Evolutionary conservation across 768 basidiomycete species (phyloP), one percentile per base, ranked within the genome.

Genomic region (Suillus cothurnatus): DNA sequence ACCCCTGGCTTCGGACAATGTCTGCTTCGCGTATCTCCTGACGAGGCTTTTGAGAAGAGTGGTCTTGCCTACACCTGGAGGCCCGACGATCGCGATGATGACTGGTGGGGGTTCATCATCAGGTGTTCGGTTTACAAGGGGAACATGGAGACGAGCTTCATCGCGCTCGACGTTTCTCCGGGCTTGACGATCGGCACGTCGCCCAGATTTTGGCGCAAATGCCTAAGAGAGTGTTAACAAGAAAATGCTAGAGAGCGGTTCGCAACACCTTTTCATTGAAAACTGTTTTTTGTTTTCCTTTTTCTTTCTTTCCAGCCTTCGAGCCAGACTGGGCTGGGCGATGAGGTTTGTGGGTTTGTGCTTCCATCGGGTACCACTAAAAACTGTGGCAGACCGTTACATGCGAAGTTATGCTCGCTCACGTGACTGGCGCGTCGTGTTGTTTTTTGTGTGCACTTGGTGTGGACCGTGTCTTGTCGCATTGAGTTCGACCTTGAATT

Each of bases 1-100:
- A 0, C 97, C 97, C 71, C 92, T 90, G 64, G 91, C 88, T 32
- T 98, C 93, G 69, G 86, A 89, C 31, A 99, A 79, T 0, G 92
- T 94, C 78, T 97, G 95, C 73, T 98, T 99, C 12, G 97, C 94
- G 76, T 94, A 96, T 52, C 97, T 83, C 67, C 94, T 85, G 41
- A 99, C 89, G 23, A 99, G 87, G 69, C 90, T 93, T 74, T 95
- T 94, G 69, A 99, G 84, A 14, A 99, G 82, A 2, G 95, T 99
- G 1, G 94, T 93, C 77, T 99, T 99, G 63, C 97, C 97, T 34
- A 98, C 97, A 9, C 97, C 97, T 2, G 96, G 91, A 34, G 97
- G 96, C 0, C 97, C 97, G 45, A 98, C 96, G 59, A 99, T 85
- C 32, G 96, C 97, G 41, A 99, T 87, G 66, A 99, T 87, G 70